Evolutionary conservation across 805 yeast genomes (phyloP), one percentile per base, ranked within the genome.

Genomic region (Candida boleticola): DNA sequence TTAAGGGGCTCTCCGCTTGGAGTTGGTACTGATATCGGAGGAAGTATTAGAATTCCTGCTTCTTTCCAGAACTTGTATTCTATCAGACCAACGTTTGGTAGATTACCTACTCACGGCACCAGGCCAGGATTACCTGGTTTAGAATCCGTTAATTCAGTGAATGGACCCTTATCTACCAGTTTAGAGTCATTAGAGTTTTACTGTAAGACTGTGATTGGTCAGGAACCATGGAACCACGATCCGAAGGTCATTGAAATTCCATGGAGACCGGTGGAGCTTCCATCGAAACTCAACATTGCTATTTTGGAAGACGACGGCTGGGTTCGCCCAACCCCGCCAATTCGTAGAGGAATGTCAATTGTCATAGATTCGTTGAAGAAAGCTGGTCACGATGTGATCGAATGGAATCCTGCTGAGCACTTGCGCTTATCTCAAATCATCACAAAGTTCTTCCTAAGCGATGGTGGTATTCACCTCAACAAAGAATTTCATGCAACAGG

Each of bases 1-100:
- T 46, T 71, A 42, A 59, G 61, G 40, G 79, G 79, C 3, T 65
- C 77, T n/a, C 64, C 69, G 5, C 39, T 76, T 26, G 83, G 84
- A 17, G 54, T 80, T 36, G 83, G 83, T 13, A 68, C 76, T 11
- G 82, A 77, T 49, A 71, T 76, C 40, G 82, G 80, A 22, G 82
- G 82, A 10, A 61, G 72, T 13, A 63, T 77, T 27, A 61, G 82
- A 40, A 64, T 66, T 32, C 82, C 82, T 0, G 71, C 79, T 6
- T 59, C 71, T 22, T 63, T 58, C 45, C 64, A 66, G 33, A 68
- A 70, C 36, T 43, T 69, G 26, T 76, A 61, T 52, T 68, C 73
- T 1, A 47, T 77, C 36, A 66, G 66, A 48, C 78, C 80, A 1
- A 58, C 76, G 3, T 62, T 65, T 47, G 71, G 74, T n/a, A 49